Percentiles rank a stretch among this genome's conserved stretches.
Evolutionary conservation across 2,329 filamentous ascomycete species (phyloP).

Genomic region (Nemania serpens): DNA sequence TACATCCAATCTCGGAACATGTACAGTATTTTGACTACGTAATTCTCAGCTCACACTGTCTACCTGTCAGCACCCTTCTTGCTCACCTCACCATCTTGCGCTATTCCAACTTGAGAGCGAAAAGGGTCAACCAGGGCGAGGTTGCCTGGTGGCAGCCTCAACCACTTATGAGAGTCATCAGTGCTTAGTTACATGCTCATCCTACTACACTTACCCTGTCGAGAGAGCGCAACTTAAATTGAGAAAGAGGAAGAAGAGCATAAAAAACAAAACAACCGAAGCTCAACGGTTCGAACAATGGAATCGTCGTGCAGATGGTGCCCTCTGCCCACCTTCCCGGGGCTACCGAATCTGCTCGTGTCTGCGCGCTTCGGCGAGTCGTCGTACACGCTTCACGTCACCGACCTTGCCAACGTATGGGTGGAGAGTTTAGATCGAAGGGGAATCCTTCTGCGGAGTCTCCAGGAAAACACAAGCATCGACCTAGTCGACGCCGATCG

Average conservation of each 20-base stretch:
- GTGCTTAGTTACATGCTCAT: background rate
- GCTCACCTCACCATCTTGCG: background rate
- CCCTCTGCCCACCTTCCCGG: conserved; percentile 50
- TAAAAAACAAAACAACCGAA: background rate
- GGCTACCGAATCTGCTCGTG: conserved; percentile 65
- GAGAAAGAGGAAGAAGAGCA: background rate
- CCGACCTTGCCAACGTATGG: conserved; percentile 78
- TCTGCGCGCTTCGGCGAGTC: conserved; percentile 59
- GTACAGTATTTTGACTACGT: no score
- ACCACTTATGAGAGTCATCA: background rate
- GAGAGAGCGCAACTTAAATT: background rate
- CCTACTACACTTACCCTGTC: background rate
- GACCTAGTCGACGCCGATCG: conserved; percentile 69
- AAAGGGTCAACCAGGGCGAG: background rate
- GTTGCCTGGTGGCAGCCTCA: conserved; percentile 2
- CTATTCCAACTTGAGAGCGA: background rate
- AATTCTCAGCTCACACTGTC: background rate
- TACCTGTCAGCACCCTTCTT: no score
- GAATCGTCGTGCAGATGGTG: conserved; percentile 49
- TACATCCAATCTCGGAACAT: no score
- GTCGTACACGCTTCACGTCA: conserved; percentile 69
- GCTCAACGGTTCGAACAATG: conserved; percentile 21
- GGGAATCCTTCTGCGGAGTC: conserved; percentile 66
- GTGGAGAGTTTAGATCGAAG: conserved; percentile 64
- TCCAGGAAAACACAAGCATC: conserved; percentile 69